Evolutionary conservation across 306 rosid genomes (phyloP).

Genomic region (Erythrophleum fordii): DNA sequence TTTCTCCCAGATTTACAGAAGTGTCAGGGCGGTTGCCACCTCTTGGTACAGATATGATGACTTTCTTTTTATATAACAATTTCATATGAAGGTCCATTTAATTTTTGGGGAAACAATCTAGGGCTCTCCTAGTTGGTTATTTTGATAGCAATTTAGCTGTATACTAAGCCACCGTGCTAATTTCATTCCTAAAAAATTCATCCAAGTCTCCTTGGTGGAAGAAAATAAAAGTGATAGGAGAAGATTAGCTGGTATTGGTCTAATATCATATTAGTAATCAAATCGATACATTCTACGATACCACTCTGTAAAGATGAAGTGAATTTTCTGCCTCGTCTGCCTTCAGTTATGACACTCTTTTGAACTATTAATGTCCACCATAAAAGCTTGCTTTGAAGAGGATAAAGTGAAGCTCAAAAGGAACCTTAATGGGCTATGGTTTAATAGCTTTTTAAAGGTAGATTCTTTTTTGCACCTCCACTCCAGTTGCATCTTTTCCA

Average conservation of each 20-base stretch:
- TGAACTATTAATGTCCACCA: background rate
- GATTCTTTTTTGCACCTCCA: no score
- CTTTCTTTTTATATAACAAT: conserved; percentile 31
- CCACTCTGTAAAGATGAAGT: background rate
- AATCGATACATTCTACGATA: background rate
- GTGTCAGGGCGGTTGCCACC: conserved; percentile 72
- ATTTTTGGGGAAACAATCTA: no score
- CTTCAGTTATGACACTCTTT: conserved; percentile 9
- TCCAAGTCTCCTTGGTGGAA: background rate
- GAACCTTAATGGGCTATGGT: background rate
- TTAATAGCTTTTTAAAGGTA: background rate
- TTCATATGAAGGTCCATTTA: background rate
- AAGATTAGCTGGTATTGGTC: conserved; percentile 4
- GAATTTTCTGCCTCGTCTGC: conserved; percentile 3
- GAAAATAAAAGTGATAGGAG: background rate
- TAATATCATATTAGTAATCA: background rate
- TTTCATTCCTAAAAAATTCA: conserved; percentile 15
- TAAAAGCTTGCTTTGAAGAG: no score
- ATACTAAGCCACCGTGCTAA: background rate
- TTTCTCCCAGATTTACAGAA: conserved; percentile 64
- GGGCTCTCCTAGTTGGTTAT: no score
- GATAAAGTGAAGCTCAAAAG: background rate
- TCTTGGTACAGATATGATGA: conserved; percentile 70
- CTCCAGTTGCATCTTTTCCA: no score
- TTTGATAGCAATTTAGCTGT: conserved; percentile 8